Evolutionary conservation across 495 filamentous ascomycete species (phyloP), one percentile per base, ranked within the genome.

Genomic region (Pyronema domesticum): DNA sequence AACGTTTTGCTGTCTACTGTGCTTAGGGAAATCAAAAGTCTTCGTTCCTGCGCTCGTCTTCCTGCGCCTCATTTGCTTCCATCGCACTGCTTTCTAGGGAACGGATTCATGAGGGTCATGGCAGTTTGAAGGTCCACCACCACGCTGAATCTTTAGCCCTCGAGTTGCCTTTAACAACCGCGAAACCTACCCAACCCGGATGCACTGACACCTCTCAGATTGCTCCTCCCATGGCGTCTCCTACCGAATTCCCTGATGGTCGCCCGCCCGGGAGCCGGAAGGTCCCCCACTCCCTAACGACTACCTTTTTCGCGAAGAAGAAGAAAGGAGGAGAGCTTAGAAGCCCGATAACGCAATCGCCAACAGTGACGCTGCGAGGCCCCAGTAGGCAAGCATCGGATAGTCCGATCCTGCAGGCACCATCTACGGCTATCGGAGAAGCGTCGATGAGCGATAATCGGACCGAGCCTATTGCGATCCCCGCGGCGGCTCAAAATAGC

Each of bases 381-480:
- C 45, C 45, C 59, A 56, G 37, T 17, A 46, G 19, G n/a, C 40
- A 39, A 33, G n/a, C 43, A 1, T 15, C n/a, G 14, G 50, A 53
- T 18, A 43, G 11, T 14, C 42, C 50, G 1, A 37, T 40, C 17
- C 23, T 50, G 19, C 47, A 50, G 17, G 13, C 45, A 19, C 10
- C 47, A 13, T 6, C 14, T 15, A 11, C 13, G 13, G 23, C 52
- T 33, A 15, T 3, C 30, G 8, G 14, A 45, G 40, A 46, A n/a
- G 34, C 52, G 30, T 10, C 39, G 42, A 48, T 33, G 7, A 58
- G 53, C 46, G 55, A 63, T 35, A 47, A 48, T 40, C 63, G 54
- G 19, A 64, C 61, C 15, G 60, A 63, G 39, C 61, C 61, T 30
- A 64, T 64, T 43, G 51, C 60, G 6, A 64, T 64, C 19, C 61